These are phyloP conservation scores for Sonneratia caseolaris DNA, from an alignment of 345 rosid genomes.

Conservation along the genomic window DNA sequence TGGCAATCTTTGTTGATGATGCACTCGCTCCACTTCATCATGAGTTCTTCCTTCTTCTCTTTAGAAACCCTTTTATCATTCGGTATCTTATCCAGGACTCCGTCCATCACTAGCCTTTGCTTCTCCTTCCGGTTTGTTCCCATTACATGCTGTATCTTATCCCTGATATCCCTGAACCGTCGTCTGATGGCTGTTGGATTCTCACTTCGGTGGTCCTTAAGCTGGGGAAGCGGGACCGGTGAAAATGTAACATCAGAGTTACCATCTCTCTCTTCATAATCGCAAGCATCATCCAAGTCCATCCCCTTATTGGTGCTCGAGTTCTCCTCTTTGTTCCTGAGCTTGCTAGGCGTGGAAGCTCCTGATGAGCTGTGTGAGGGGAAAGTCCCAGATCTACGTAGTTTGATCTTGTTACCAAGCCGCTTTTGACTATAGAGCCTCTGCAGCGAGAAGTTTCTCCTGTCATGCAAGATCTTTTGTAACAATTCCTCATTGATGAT, in stretches of 20 bases:
- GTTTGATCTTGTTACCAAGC: conserved; percentile 17
- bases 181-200: conserved; percentile 40
- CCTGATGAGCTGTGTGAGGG: conserved; percentile 19
- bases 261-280: background rate
- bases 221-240: conserved; percentile 19
- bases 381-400: conserved; percentile 21
- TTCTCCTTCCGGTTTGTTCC: conserved; percentile 30
- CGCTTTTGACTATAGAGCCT: conserved; percentile 25
- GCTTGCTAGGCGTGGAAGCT: background rate
- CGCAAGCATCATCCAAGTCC: background rate
- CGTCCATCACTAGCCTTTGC: conserved; percentile 63
- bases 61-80: conserved; percentile 36
- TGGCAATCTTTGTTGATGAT: conserved; percentile 7
- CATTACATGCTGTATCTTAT: conserved; percentile 57
- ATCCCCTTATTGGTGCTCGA: background rate
- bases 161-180: conserved; percentile 54
- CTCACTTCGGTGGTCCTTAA: conserved; percentile 19
- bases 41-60: conserved; percentile 36
- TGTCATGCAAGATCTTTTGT: conserved; percentile 38
- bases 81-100: conserved; percentile 71
- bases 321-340: background rate
- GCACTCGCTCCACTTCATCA: conserved; percentile 23
- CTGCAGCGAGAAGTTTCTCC: conserved; percentile 42
- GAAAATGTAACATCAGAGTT: conserved; percentile 8
- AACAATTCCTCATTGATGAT: conserved; percentile 36